These are phyloP conservation scores for Lachnellula hyalina DNA, from an alignment of 2,329 filamentous ascomycete species.

Conservation along the genomic window DNA sequence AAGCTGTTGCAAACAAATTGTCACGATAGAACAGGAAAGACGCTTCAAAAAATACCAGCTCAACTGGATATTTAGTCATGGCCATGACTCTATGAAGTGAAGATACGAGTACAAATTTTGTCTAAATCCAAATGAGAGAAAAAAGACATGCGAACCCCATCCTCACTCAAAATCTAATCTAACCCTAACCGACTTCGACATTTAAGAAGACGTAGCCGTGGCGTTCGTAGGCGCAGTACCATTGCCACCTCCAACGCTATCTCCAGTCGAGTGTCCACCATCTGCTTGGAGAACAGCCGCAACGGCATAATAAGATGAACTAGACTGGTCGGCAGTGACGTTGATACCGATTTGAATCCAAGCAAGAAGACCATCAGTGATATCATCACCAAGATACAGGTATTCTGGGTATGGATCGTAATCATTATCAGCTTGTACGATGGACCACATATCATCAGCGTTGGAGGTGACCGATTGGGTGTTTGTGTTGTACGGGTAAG, in stretches of 20 bases:
- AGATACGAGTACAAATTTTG: neutral
- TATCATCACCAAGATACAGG: constrained; percentile 44
- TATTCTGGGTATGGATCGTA: constrained; percentile 51
- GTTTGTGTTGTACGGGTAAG: constrained; percentile 40
- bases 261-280: constrained; percentile 12
- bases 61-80: neutral
- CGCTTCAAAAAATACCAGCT: neutral
- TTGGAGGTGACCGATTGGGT: constrained; percentile 42
- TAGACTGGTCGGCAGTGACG: constrained; percentile 24
- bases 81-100: neutral
- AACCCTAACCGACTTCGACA: neutral
- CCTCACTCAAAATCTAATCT: neutral
- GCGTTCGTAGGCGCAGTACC: neutral
- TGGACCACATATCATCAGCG: constrained; percentile 38
- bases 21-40: neutral
- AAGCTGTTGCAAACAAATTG: neutral
- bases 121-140: neutral
- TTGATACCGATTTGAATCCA: constrained; percentile 46
- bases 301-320: constrained; percentile 13
- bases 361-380: constrained; percentile 42
- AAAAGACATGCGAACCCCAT: neutral
- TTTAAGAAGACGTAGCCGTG: neutral
- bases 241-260: neutral
- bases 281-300: constrained; percentile 15
- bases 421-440: constrained; percentile 42